Conservation (phyloP, 176 grass and related monocot species). For the Oryza australiensis region DNA sequence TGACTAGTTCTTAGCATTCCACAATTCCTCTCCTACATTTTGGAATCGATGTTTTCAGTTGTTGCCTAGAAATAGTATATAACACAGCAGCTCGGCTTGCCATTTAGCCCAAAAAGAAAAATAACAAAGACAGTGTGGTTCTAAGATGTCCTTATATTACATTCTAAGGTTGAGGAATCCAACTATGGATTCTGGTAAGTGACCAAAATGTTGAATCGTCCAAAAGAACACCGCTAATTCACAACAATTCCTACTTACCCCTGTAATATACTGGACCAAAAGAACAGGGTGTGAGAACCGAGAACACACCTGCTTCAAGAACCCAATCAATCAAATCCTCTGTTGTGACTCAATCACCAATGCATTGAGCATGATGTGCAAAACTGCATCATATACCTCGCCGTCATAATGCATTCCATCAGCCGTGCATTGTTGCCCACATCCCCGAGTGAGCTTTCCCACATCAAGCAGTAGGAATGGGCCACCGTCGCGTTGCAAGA, state of each 20-base stretch:
- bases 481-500: constrained; percentile 46
- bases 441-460: constrained; percentile 57
- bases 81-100: constrained; percentile 24
- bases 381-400: constrained; percentile 62
- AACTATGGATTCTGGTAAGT: constrained; percentile 18
- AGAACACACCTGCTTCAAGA: constrained; percentile 57
- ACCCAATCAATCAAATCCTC: constrained; percentile 58
- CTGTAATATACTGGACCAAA: constrained; percentile 38
- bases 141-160: constrained; percentile 47
- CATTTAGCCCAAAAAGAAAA: constrained; percentile 14
- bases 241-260: constrained; percentile 53
- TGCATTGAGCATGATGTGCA: constrained; percentile 92
- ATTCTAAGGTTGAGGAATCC: constrained; percentile 43
- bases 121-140: constrained; percentile 33
- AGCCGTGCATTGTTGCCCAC: constrained; percentile 61
- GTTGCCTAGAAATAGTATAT: constrained; percentile 41
- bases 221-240: constrained; percentile 51
- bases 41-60: constrained; percentile 34
- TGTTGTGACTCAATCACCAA: constrained; percentile 83
- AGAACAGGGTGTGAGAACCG: constrained; percentile 41
- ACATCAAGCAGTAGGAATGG: constrained; percentile 70
- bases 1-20: constrained; percentile 5
- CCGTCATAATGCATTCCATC: constrained; percentile 88
- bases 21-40: constrained; percentile 25
- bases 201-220: no score